Percentiles rank a stretch among this genome's conserved stretches.
Evolutionary conservation across 352 stramenopile species (phyloP).

Genomic region (Blastocystis sp.): DNA sequence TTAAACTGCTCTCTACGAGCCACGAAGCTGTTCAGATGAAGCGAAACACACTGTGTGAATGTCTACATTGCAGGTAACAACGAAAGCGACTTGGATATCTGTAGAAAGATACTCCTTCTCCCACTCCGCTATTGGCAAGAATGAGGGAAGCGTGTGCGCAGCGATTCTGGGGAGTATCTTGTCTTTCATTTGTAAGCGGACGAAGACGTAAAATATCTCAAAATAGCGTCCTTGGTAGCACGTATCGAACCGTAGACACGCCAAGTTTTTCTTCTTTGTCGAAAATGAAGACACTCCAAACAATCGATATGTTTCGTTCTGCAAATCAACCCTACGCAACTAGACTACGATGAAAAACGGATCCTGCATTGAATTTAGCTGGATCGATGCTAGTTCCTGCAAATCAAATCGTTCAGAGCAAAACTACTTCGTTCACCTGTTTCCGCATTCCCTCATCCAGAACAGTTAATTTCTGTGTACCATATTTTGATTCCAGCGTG

Average conservation of each 20-base stretch:
- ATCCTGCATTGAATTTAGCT: background rate
- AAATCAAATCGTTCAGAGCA: background rate
- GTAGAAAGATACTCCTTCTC: background rate
- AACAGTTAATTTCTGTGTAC: background rate
- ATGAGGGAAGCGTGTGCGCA: slow-evolving; percentile 17
- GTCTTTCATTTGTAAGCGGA: background rate
- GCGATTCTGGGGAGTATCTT: background rate
- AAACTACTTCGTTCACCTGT: background rate
- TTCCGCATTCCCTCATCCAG: background rate
- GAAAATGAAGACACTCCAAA: slow-evolving; percentile 41
- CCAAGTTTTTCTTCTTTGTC: background rate
- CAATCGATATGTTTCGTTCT: slow-evolving; percentile 29
- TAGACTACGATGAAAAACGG: background rate
- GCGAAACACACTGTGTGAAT: slow-evolving; percentile 43
- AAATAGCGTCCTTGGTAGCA: slow-evolving; percentile 46
- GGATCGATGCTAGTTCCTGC: slow-evolving; percentile 2
- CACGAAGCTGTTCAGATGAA: slow-evolving; percentile 41
- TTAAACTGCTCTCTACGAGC: slow-evolving; percentile 4
- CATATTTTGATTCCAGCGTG: slow-evolving; percentile 20
- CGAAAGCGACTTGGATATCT: background rate
- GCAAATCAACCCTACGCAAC: background rate
- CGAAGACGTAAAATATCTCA: slow-evolving; percentile 35
- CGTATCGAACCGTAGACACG: slow-evolving; percentile 33
- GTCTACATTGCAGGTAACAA: background rate
- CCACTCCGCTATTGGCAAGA: background rate